Base-by-base conservation (phyloP, 2,329 filamentous ascomycete genomes). In the Colletotrichum caudatum region DNA sequence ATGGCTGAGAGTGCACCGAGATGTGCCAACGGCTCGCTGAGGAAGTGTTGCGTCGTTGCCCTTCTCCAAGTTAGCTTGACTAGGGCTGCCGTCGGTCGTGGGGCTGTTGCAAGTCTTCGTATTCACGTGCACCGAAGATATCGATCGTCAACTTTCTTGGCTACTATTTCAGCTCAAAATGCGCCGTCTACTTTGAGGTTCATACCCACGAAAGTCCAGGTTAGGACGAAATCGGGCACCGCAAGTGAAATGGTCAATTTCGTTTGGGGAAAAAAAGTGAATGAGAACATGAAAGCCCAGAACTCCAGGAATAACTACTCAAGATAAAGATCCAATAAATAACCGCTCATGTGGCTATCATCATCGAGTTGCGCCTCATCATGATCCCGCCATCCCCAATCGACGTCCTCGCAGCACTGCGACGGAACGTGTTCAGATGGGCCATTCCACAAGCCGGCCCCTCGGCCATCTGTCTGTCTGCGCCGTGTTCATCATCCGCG, bases 311-410 rank as follows among this genome's bases (percentile, higher is more conserved):
- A 9, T n/a, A n/a, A n/a, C n/a, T n/a, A 14, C 41, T 29, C 23
- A 4, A 18, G 8, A 26, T 29, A 7, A 35, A n/a, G 4, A 5
- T 20, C 16, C 16, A 6, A 41, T 18, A 29, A 29, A 29, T 7
- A 12, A 16, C 6, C 16, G 12, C 29, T 7, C 26, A 54, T 20
- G 29, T 33, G 2, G 29, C 14, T 29, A 51, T 16, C 57, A 61
- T 48, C 9, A 41, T 46, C 16, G 58, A 61, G 20, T 41, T 61
- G 8, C 58, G 58, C 46, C 58, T 20, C 58, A 48, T 48, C 26
- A 48, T 14, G 9, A 61, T n/a, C 20, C 26, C 39, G 33, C 18
- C 41, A 14, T 61, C 41, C 16, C 48, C 58, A 5, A n/a, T 14
- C 3, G 58, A 35, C 8, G 12, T 8, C n/a, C 14, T 35, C 35